These are phyloP conservation scores for Trapa incisa DNA, from an alignment of 345 rosid genomes.

Conservation along the genomic window DNA sequence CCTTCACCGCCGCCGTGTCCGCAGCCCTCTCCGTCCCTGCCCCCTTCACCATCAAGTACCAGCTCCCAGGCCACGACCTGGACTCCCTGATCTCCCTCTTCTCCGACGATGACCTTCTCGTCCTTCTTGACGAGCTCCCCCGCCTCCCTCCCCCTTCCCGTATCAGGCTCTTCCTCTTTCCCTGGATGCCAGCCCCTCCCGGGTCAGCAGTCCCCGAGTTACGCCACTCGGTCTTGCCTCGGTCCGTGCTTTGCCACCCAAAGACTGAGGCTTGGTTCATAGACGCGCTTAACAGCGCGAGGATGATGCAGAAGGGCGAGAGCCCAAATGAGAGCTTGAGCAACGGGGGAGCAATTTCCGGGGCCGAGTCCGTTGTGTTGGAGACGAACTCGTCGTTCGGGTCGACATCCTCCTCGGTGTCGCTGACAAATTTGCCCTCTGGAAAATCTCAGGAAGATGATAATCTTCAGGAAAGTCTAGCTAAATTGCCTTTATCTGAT, in stretches of 20 bases:
- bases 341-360: constrained; percentile 20
- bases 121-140: constrained; percentile 32
- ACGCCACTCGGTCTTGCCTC: background rate
- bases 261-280: constrained; percentile 72
- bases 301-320: constrained; percentile 29
- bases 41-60: constrained; percentile 35
- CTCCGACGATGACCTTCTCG: constrained; percentile 31
- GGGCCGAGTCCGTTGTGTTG: constrained; percentile 54
- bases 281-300: constrained; percentile 57
- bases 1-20: constrained; percentile 24
- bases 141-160: constrained; percentile 18
- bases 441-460: constrained; percentile 36
- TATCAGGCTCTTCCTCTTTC: constrained; percentile 29
- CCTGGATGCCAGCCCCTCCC: background rate
- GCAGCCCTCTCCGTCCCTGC: constrained; percentile 18
- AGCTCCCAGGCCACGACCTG: constrained; percentile 36
- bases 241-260: constrained; percentile 30
- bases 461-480: constrained; percentile 17
- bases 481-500: constrained; percentile 28
- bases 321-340: constrained; percentile 12
- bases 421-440: constrained; percentile 47
- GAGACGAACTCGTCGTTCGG: constrained; percentile 75
- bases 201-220: background rate
- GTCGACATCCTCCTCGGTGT: constrained; percentile 58
- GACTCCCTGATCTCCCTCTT: constrained; percentile 37